phyloP scores from a whole-genome alignment of 768 basidiomycete genomes.

The Phaffia australis region DNA sequence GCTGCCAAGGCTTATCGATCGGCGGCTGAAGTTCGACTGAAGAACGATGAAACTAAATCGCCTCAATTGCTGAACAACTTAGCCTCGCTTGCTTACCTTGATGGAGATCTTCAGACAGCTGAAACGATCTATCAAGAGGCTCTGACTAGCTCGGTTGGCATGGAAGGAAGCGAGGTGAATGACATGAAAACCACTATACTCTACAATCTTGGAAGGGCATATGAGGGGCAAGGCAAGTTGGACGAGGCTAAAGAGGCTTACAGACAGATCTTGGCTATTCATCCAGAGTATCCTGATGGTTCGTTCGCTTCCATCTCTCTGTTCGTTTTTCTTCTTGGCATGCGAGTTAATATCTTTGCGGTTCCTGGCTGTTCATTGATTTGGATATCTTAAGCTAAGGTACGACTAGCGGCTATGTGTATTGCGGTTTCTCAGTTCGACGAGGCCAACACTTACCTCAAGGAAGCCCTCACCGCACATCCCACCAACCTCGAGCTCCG shows the following conservation, averaged over 20 bases:
- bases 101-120: constrained; percentile 47
- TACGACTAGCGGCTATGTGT: constrained; percentile 75
- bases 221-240: constrained; percentile 70
- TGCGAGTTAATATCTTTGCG: not conserved
- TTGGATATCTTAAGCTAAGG: constrained; percentile 57
- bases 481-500: constrained; percentile 72
- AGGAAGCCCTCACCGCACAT: constrained; percentile 74
- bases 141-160: constrained; percentile 46
- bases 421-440: constrained; percentile 57
- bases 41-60: constrained; percentile 30
- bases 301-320: constrained; percentile 33
- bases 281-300: constrained; percentile 97
- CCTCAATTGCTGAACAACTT: constrained; percentile 33
- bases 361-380: not conserved
- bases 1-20: constrained; percentile 62
- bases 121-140: constrained; percentile 61
- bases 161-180: constrained; percentile 47
- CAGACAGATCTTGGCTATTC: constrained; percentile 69
- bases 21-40: constrained; percentile 40
- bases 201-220: constrained; percentile 84
- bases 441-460: constrained; percentile 77
- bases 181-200: constrained; percentile 68
- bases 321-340: not conserved
- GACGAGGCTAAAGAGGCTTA: constrained; percentile 73
- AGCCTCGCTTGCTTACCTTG: constrained; percentile 29